Percentiles rank a stretch among this genome's conserved stretches.
Evolutionary conservation across 139 green algal species (phyloP).

Genomic region (Chlorella vulgaris): DNA sequence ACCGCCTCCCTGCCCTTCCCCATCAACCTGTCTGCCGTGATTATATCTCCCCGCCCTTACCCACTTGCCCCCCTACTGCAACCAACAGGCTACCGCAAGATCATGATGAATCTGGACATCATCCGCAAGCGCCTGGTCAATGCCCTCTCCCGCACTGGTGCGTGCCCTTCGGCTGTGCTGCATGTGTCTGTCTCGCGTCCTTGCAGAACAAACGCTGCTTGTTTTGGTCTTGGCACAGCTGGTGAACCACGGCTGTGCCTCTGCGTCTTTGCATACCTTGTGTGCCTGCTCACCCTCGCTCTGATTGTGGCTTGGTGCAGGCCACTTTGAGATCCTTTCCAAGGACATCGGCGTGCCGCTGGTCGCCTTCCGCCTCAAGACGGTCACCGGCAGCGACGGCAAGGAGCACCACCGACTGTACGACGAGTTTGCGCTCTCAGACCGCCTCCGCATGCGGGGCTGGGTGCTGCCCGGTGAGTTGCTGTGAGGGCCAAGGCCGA

Average conservation of each 20-base stretch:
- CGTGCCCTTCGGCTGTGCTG: neutral
- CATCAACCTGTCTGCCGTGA: too few relatives aligned
- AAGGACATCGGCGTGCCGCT: conserved; percentile 58
- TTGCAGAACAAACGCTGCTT: too few relatives aligned
- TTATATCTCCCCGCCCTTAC: too few relatives aligned
- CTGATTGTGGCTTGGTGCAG: too few relatives aligned
- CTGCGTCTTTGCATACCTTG: too few relatives aligned
- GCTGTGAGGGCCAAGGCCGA: too few relatives aligned
- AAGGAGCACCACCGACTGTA: conserved; percentile 42
- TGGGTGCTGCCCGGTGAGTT: conserved; percentile 65
- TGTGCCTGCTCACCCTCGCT: neutral
- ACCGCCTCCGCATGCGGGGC: conserved; percentile 56
- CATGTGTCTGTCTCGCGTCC: neutral
- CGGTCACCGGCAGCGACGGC: conserved; percentile 24
- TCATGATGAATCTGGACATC: conserved; percentile 64
- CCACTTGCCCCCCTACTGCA: neutral
- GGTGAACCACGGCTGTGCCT: neutral
- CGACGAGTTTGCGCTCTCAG: conserved; percentile 71
- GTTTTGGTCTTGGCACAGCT: neutral
- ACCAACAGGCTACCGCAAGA: conserved; percentile 30
- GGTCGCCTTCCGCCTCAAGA: conserved; percentile 66
- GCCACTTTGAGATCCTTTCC: conserved; percentile 48
- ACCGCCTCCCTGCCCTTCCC: too few relatives aligned
- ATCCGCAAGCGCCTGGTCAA: conserved; percentile 39
- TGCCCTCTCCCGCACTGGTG: conserved; percentile 39